Evolutionary conservation across 140 eudicot species (phyloP).

Genomic region (Anethum foeniculum): DNA sequence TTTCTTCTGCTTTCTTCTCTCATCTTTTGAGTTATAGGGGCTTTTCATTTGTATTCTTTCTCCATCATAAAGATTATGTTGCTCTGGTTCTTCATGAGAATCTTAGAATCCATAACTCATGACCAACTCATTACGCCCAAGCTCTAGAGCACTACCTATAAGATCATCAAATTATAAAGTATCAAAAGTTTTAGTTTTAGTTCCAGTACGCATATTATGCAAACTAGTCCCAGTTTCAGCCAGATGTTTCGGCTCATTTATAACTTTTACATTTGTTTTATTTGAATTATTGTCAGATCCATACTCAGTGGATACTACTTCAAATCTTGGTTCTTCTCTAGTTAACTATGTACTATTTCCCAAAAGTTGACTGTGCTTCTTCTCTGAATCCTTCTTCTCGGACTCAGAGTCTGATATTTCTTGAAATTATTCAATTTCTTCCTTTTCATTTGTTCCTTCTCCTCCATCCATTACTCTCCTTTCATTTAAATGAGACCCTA

Average conservation of each 20-base stretch:
- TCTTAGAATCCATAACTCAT: slow-evolving; percentile 42
- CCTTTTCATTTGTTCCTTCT: slow-evolving; percentile 51
- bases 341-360: slow-evolving; percentile 20
- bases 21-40: slow-evolving; percentile 84
- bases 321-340: slow-evolving; percentile 5
- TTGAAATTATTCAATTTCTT: slow-evolving; percentile 38
- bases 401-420: slow-evolving; percentile 76
- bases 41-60: slow-evolving; percentile 51
- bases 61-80: slow-evolving; percentile 27
- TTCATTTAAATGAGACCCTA: slow-evolving; percentile 90
- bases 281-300: slow-evolving; percentile 19
- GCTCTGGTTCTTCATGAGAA: slow-evolving; percentile 33
- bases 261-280: slow-evolving; percentile 17
- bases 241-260: slow-evolving; percentile 22
- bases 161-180: slow-evolving; percentile 71
- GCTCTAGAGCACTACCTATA: slow-evolving; percentile 87
- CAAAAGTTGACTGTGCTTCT: slow-evolving; percentile 17
- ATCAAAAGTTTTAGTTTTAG: slow-evolving; percentile 23
- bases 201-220: slow-evolving; percentile 10
- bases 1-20: slow-evolving; percentile 86
- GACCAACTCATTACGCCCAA: slow-evolving; percentile 46
- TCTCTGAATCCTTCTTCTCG: slow-evolving; percentile 47
- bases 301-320: slow-evolving; percentile 20
- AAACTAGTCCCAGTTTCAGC: slow-evolving; percentile 20
- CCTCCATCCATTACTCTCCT: slow-evolving; percentile 96